These are phyloP conservation scores for Wickerhamomyces alni DNA, from an alignment of 805 yeast species.

Conservation along the genomic window DNA sequence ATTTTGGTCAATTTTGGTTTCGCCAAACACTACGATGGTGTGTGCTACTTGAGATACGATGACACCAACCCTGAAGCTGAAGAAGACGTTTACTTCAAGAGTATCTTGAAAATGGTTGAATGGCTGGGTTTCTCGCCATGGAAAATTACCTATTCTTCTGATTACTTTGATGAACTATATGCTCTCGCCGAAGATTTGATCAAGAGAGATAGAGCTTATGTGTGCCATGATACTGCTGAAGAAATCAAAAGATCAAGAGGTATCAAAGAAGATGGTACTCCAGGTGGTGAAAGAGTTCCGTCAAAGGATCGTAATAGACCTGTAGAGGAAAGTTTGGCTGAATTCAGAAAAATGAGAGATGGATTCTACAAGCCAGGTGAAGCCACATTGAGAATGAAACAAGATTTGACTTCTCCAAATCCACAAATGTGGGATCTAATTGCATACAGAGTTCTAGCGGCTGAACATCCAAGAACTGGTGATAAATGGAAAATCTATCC, in stretches of 20 bases:
- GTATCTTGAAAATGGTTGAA: conserved; percentile 75
- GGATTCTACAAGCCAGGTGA: conserved; percentile 86
- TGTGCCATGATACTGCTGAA: conserved; percentile 90
- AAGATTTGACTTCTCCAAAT: conserved; percentile 80
- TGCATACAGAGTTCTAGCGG: conserved; percentile 90
- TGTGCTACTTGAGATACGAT: conserved; percentile 89
- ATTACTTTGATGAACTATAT: conserved; percentile 86
- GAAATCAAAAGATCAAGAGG: conserved; percentile 90
- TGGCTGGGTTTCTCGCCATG: conserved; percentile 96
- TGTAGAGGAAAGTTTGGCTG: conserved; percentile 66
- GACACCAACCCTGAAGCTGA: conserved; percentile 99
- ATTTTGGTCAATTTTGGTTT: conserved; percentile 97
- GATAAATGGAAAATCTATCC: conserved; percentile 97
- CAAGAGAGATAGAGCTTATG: conserved; percentile 68
- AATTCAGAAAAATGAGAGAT: conserved; percentile 87
- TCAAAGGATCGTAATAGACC: conserved; percentile 71
- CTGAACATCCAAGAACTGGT: conserved; percentile 95
- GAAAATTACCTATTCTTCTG: conserved; percentile 93
- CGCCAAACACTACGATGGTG: conserved; percentile 81
- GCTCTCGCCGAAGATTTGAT: conserved; percentile 83
- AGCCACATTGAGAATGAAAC: conserved; percentile 96
- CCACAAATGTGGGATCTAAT: conserved; percentile 99
- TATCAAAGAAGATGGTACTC: conserved; percentile 82
- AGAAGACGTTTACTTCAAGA: conserved; percentile 82
- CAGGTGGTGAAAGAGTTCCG: conserved; percentile 87